Evolutionary conservation across 192 early-diverging fungal genomes (phyloP), one percentile per base, ranked within the genome.

Genomic region (Podila epigama): DNA sequence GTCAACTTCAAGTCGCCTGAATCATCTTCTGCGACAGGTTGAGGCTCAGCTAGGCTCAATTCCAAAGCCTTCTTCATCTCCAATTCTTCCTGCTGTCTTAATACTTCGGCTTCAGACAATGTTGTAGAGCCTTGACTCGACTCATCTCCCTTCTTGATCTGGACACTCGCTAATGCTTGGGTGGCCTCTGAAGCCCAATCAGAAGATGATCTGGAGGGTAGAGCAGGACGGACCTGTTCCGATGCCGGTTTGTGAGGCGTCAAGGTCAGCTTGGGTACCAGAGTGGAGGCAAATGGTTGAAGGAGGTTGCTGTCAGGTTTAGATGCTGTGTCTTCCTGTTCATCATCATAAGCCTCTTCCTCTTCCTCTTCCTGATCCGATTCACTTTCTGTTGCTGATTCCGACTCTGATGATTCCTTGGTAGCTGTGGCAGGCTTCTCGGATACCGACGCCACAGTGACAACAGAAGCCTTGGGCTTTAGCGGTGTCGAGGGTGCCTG

Each of bases 151-250:
- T 68, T 77, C 28, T 77, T 77, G 60, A 54, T 54, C 35, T 51
- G 42, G 33, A 77, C 57, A 20, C 66, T 77, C 25, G 73, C 73
- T 50, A 77, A 40, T 0, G 73, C 73, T 32, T 63, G 60, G 8
- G 73, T 36, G 28, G 73, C 73, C 51, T 77, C 73, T 0, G 66
- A 68, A 42, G 73, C 73, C 73, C 73, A 77, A 22, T 77, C 73
- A n/a, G 65, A 64, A 15, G 52, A 20, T 18, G 39, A 13, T 29
- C 44, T 48, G n/a, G 65, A 27, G 28, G 65, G 65, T 2, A 51
- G n/a, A 3, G 58, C n/a, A 22, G 66, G 48, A 13, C 44, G 32
- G 5, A 48, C n/a, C 10, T 53, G 40, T n/a, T n/a, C n/a, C 4
- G 60, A 31, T 6, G 50, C 16, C 20, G 55, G 42, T 41, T 77